phyloP scores from a whole-genome alignment of 257 asterid genomes.

The Coffea canephora region DNA sequence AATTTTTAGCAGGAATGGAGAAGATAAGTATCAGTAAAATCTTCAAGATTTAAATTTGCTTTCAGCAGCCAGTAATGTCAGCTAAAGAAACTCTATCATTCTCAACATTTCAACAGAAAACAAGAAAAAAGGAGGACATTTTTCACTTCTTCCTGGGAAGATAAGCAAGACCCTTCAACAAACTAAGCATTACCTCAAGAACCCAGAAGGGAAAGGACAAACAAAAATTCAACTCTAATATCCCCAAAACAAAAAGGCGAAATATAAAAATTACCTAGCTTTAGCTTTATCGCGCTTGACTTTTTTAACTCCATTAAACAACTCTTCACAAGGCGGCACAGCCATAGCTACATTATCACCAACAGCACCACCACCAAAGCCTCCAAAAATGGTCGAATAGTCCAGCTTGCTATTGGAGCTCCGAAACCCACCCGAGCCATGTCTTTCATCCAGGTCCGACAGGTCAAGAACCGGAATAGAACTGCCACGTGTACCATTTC shows the following conservation, averaged over 20 bases:
- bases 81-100: background rate
- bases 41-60: background rate
- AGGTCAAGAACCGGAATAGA: conserved; percentile 88
- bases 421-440: conserved; percentile 37
- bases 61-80: background rate
- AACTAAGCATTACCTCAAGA: background rate
- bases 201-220: background rate
- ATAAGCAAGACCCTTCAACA: background rate
- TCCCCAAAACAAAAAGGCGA: background rate
- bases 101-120: background rate
- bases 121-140: background rate
- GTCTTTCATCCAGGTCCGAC: conserved; percentile 42
- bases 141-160: background rate
- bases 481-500: conserved; percentile 36
- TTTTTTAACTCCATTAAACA: conserved; percentile 38
- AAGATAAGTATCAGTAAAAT: background rate
- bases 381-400: conserved; percentile 72
- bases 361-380: conserved; percentile 24
- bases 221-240: background rate
- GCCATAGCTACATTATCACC: conserved; percentile 34
- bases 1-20: background rate
- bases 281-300: conserved; percentile 18
- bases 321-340: conserved; percentile 49
- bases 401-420: conserved; percentile 44
- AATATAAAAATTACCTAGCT: conserved; percentile 10